Percentiles rank a stretch among this genome's conserved stretches.
These are phyloP conservation scores for Debaryomyces fabryi DNA, from an alignment of 1,139 yeast species.

Conservation along the genomic window DNA sequence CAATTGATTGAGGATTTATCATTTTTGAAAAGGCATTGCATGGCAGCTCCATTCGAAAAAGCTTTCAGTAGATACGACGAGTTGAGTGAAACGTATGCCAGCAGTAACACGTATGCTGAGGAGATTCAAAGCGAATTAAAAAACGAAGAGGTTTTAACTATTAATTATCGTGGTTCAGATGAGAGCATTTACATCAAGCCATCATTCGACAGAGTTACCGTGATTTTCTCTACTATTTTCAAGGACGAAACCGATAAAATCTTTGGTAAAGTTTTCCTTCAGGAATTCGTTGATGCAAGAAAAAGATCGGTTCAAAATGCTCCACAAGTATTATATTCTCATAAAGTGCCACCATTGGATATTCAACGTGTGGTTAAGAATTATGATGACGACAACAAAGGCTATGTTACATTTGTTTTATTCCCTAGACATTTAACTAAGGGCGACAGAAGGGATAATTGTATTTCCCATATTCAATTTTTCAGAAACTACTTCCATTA, in stretches of 20 bases:
- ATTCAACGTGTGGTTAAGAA: conserved; percentile 47
- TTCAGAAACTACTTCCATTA: conserved; percentile 97
- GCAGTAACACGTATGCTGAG: conserved; percentile 51
- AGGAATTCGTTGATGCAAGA: conserved; percentile 96
- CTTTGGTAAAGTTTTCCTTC: conserved; percentile 92
- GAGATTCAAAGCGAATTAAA: conserved; percentile 50
- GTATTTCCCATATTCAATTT: conserved; percentile 85
- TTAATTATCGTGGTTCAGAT: conserved; percentile 83
- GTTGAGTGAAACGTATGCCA: conserved; percentile 58
- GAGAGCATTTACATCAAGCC: conserved; percentile 92
- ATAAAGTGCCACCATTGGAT: conserved; percentile 91
- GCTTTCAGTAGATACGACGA: conserved; percentile 82
- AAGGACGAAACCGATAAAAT: conserved; percentile 96
- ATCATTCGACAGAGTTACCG: conserved; percentile 94
- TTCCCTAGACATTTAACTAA: conserved; percentile 73
- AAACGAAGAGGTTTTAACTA: conserved; percentile 64
- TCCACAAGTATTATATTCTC: conserved; percentile 93
- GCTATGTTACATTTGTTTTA: conserved; percentile 76
- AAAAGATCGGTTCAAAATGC: conserved; percentile 96
- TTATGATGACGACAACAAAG: conserved; percentile 56
- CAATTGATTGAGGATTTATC: conserved; percentile 66
- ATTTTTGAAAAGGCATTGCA: conserved; percentile 77
- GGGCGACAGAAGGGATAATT: conserved; percentile 74
- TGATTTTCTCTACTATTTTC: conserved; percentile 89
- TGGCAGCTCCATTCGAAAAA: conserved; percentile 90